Evolutionary conservation across 2,329 filamentous ascomycete genomes (phyloP), one percentile per base, ranked within the genome.

Genomic region (Leptographium procerum): DNA sequence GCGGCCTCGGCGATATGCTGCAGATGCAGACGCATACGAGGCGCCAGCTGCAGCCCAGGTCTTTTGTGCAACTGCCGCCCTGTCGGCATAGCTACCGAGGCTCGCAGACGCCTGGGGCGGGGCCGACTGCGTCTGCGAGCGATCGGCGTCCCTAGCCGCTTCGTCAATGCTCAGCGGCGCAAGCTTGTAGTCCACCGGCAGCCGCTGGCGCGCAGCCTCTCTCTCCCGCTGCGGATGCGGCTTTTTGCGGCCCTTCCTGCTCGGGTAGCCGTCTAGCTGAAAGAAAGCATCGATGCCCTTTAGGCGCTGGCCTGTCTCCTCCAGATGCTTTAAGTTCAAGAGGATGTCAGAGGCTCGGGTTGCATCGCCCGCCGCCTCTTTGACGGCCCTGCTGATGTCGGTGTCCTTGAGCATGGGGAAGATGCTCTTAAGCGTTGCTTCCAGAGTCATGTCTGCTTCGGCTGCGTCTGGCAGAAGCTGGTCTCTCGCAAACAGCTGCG

Each of bases 221-320:
- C 73, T 75, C 43, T 69, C 31, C 45, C 28, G 36, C 29, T 36
- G 36, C 29, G 55, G 19, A 8, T 26, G 24, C 29, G 29, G 10
- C 40, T 52, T 61, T 19, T 52, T 55, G 2, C 33, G 51, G 29
- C 40, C 52, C 16, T 54, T 59, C 16, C 54, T 59, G 26, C 34
- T 2, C 2, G 36, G 6, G 3, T 7, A 3, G 11, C 31, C 52
- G 6, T 83, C 78, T 0, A 78, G 78, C 45, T 82, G 77, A 26
- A 82, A 84, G 67, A 96, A 96, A 0, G 82, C 90, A 59, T 96
- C 90, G n/a, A 96, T 76, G 0, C 91, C 89, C 67, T 88, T 92
- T 1, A 78, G 74, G 1, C 80, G 75, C 57, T 82, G 76, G 0
- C 81, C 81, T 1, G 77, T 79, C 59, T 90, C 83, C 59, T 89